Evolutionary conservation across 768 basidiomycete genomes (phyloP), one percentile per base, ranked within the genome.

Genomic region (Auriscalpium vulgare): DNA sequence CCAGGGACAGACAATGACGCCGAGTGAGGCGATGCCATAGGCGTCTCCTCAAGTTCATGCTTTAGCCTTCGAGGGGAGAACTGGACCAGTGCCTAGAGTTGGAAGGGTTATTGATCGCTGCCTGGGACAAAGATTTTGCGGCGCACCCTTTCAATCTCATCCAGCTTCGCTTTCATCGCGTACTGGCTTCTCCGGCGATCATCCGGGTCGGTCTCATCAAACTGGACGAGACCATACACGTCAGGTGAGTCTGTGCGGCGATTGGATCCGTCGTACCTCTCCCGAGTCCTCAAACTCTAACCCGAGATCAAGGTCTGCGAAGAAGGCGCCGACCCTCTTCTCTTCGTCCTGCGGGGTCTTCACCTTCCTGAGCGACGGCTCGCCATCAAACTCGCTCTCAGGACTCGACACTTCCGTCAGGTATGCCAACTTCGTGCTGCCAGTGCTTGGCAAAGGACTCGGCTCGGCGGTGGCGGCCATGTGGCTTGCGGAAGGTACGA

Each of bases 181-280:
- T 82, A 78, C 62, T 91, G 89, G 66, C 88, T 91, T 64, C 78
- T 80, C 44, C 88, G 78, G 56, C 80, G 78, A 69, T 89, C 88
- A 63, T 88, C 75, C 46, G 85, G 84, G 63, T 89, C 88, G 61
- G 81, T 73, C 47, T 82, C 79, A 57, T 88, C 85, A 61, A 78
- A 84, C 85, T 88, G 62, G 10, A 29, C 48, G 19, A 50, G 23
- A 46, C 21, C 53, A 45, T 19, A 35, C 21, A 63, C 40, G 74
- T 71, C 58, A 69, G 73, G 43, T 68, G 65, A 6, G 71, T 59
- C 38, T 70, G 63, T 52, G 62, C 64, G 43, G 23, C 47, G 50
- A 29, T 29, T n/a, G 29, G 19, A 44, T 40, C 56, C 14, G 46
- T 46, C 54, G 43, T 44, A 69, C 68, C 71, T 67, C 68, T 50